These are phyloP conservation scores for Boletus speciosus DNA, from an alignment of 768 basidiomycete genomes.

Conservation along the genomic window DNA sequence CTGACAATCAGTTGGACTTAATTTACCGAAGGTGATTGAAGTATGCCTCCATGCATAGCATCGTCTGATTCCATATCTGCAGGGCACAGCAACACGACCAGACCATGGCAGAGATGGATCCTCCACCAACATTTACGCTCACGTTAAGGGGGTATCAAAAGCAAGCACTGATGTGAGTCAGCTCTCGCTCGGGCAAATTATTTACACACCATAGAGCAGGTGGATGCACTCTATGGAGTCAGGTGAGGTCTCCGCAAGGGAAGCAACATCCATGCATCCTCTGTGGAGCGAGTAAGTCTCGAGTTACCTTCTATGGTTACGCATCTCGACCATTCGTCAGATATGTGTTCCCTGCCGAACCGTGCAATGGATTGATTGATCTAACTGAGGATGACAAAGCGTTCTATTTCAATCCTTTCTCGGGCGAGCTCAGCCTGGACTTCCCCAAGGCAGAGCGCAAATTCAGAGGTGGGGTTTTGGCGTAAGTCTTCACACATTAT, in stretches of 20 bases:
- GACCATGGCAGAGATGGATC: slow-evolving; percentile 76
- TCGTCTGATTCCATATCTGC: slow-evolving; percentile 7
- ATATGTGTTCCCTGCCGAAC: slow-evolving; percentile 69
- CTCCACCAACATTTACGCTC: slow-evolving; percentile 70
- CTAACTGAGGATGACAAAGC: slow-evolving; percentile 72
- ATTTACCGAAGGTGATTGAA: slow-evolving; percentile 77
- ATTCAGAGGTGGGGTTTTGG: slow-evolving; percentile 85
- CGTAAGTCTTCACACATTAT: slow-evolving; percentile 47
- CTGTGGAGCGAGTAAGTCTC: slow-evolving; percentile 83
- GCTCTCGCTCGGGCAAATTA: neutral
- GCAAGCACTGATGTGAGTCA: slow-evolving; percentile 73
- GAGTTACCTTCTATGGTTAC: neutral
- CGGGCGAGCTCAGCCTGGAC: slow-evolving; percentile 80
- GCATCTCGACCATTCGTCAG: slow-evolving; percentile 36
- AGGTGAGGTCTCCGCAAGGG: slow-evolving; percentile 65
- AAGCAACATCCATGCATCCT: slow-evolving; percentile 80
- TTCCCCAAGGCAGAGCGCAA: slow-evolving; percentile 80
- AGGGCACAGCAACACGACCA: slow-evolving; percentile 86
- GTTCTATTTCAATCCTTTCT: slow-evolving; percentile 91
- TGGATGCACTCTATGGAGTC: slow-evolving; percentile 93
- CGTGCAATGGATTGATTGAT: slow-evolving; percentile 61
- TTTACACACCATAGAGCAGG: slow-evolving; percentile 34
- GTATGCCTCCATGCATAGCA: neutral
- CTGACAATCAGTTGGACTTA: slow-evolving; percentile 72
- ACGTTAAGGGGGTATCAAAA: slow-evolving; percentile 86